Percentiles rank a stretch among this genome's conserved stretches.
These are phyloP conservation scores for Myriangium duriaei DNA, from an alignment of 2,329 filamentous ascomycete genomes.

Conservation along the genomic window DNA sequence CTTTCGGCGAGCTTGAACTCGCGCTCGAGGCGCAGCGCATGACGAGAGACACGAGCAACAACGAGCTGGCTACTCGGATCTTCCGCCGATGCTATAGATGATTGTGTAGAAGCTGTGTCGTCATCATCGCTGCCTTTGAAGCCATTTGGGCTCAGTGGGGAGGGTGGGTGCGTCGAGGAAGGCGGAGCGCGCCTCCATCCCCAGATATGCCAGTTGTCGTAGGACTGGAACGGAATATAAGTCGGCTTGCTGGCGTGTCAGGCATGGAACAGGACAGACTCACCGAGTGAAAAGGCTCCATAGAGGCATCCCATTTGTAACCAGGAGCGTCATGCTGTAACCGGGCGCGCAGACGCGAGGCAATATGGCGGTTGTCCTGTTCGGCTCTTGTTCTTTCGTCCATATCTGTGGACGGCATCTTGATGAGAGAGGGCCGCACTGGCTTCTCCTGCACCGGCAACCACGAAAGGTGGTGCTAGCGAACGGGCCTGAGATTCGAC, in stretches of 20 bases:
- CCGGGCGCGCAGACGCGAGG: constrained; percentile 21
- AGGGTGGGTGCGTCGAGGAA: constrained; percentile 16
- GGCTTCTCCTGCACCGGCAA: too few relatives aligned
- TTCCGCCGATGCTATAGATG: constrained; percentile 15
- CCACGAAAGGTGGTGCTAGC: too few relatives aligned
- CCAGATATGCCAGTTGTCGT: constrained; percentile 68
- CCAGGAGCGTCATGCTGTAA: constrained; percentile 22
- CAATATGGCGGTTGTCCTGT: constrained; percentile 9
- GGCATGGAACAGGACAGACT: not conserved
- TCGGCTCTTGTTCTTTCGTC: constrained; percentile 11
- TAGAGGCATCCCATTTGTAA: constrained; percentile 26
- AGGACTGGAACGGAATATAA: constrained; percentile 41
- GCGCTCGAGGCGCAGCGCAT: constrained; percentile 71
- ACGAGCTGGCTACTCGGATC: constrained; percentile 36
- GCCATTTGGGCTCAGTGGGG: constrained; percentile 12
- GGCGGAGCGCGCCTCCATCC: constrained; percentile 19
- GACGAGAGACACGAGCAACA: constrained; percentile 69
- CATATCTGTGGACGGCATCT: too few relatives aligned
- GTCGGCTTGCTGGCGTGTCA: not conserved
- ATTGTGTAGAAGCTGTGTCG: constrained; percentile 3
- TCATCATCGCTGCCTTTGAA: constrained; percentile 17
- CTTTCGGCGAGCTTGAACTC: constrained; percentile 71
- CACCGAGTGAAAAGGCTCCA: constrained; percentile 35
- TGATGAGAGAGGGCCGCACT: too few relatives aligned
- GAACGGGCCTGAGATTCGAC: too few relatives aligned